Evolutionary conservation across 2,329 filamentous ascomycete genomes (phyloP), one percentile per base, ranked within the genome.

Genomic region (Xylaria sp.): DNA sequence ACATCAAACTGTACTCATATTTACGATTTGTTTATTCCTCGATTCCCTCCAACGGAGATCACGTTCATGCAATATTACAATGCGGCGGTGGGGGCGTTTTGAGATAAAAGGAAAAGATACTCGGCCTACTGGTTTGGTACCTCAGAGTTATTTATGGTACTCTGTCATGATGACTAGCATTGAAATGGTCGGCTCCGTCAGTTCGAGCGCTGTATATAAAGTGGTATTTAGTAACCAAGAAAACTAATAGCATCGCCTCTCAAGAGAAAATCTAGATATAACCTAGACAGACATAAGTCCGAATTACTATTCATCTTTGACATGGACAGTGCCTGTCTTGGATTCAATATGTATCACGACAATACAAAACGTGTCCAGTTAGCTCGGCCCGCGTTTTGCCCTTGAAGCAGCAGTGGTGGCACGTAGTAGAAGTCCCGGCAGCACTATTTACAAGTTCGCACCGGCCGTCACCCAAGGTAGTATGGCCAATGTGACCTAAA

Each of bases 161-260:
- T 83, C 80, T 77, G 84, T 81, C 83, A 85, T 78, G 69, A 82
- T 78, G 79, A 84, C 72, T 75, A 78, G 79, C 80, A 80, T 83
- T 78, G 78, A 79, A 77, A 74, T 52, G 78, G 76, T 80, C 78
- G 78, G 81, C 79, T 78, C 76, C 77, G 76, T 80, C 78, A 41
- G 25, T 61, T 80, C 78, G 76, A 78, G 78, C 81, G 80, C 78
- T 80, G 80, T 82, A 82, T 83, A 81, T 84, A 82, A 79, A 80
- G 62, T 66, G 68, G 70, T 71, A 64, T 74, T 71, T 60, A 69
- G 25, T 67, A 77, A 76, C 76, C 80, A 79, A 82, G 78, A 79
- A 81, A 79, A 78, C 82, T 86, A 88, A 87, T 86, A 81, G 85
- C 81, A 84, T 88, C 87, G 84, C 86, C 86, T 82, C 86, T 88